Evolutionary conservation across 1,284 basidiomycete species (phyloP).

Genomic region (Heterobasidion annosum): DNA sequence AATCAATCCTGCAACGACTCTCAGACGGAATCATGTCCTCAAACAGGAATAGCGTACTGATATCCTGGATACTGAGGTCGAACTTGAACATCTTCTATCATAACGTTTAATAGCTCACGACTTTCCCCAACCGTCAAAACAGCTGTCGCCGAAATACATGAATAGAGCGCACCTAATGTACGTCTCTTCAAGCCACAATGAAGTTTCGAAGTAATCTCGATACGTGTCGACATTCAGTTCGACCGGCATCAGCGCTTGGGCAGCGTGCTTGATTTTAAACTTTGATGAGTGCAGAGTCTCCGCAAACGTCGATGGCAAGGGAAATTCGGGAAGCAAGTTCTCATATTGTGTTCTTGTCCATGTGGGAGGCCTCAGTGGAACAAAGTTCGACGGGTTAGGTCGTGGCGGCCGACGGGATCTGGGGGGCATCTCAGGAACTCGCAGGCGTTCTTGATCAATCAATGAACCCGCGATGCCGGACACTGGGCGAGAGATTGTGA

Average conservation of each 20-base stretch:
- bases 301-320: background rate
- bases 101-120: constrained; percentile 20
- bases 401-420: background rate
- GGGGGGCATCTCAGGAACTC: background rate
- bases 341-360: background rate
- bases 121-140: constrained; percentile 14
- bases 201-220: constrained; percentile 26
- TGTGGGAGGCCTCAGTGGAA: constrained; percentile 22
- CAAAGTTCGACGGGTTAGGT: constrained; percentile 21
- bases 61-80: background rate
- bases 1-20: background rate
- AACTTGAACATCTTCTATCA: background rate
- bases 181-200: constrained; percentile 39
- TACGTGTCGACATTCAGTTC: constrained; percentile 28
- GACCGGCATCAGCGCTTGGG: background rate
- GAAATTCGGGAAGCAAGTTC: background rate
- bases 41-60: background rate
- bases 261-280: background rate
- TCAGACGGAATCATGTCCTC: background rate
- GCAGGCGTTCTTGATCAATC: background rate
- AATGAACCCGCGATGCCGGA: background rate
- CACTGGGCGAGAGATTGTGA: background rate
- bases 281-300: background rate
- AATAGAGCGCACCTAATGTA: constrained; percentile 24
- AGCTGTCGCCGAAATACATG: constrained; percentile 1